A percentile compares a stretch with the other conserved stretches of the same genome.
Evolutionary conservation across 768 basidiomycete species (phyloP).

Genomic region (Pisolithus microcarpus): DNA sequence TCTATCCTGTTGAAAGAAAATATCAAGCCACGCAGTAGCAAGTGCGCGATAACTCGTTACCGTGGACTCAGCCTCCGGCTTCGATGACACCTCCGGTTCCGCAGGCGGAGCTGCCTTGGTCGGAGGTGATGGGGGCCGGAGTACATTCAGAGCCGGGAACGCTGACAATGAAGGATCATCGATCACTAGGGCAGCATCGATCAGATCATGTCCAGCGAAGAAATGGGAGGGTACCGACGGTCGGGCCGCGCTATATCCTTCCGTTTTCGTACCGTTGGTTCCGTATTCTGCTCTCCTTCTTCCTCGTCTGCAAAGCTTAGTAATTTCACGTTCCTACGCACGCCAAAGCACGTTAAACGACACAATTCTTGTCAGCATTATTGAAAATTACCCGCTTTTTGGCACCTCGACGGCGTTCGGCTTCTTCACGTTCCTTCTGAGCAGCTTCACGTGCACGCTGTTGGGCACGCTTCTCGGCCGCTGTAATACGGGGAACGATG

Average conservation of each 20-base stretch:
- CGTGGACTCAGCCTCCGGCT: constrained; percentile 7
- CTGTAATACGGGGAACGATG: constrained; percentile 93
- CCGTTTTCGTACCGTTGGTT: constrained; percentile 54
- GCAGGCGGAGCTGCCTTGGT: constrained; percentile 1
- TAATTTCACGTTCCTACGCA: constrained; percentile 72
- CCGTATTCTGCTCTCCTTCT: constrained; percentile 45
- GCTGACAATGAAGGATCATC: constrained; percentile 7
- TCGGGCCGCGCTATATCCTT: constrained; percentile 81
- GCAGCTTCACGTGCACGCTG: constrained; percentile 71
- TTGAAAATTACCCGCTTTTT: constrained; percentile 62
- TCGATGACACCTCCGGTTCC: background rate
- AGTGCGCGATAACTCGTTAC: constrained; percentile 4
- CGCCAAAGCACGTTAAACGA: background rate
- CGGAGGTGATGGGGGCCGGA: constrained; percentile 2
- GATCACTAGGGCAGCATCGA: constrained; percentile 15
- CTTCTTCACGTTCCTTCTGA: constrained; percentile 73
- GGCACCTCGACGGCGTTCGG: constrained; percentile 60
- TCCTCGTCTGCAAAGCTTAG: constrained; percentile 82
- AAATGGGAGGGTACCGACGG: constrained; percentile 42
- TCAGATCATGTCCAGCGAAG: background rate
- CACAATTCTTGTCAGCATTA: background rate
- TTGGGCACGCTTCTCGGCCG: constrained; percentile 82
- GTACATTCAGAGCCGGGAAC: constrained; percentile 6
- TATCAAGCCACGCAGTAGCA: background rate
- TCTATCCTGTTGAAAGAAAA: constrained; percentile 1